Evolutionary conservation across 2,329 filamentous ascomycete genomes (phyloP), one percentile per base, ranked within the genome.

Genomic region (Talaromyces sp.): DNA sequence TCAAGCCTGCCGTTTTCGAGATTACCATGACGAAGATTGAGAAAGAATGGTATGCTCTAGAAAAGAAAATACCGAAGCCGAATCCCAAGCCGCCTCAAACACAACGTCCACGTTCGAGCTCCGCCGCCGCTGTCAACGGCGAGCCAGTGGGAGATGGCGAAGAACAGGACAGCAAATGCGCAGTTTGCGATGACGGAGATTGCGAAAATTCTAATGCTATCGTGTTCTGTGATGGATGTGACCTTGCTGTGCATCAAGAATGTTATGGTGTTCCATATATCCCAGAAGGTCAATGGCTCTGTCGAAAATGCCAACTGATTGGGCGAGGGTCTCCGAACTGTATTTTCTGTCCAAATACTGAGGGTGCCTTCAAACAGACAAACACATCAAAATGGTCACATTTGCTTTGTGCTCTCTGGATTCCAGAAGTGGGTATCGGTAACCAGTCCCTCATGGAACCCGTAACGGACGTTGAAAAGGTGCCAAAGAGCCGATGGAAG

Each of bases 161-260:
- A 78, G 94, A 98, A 77, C 93, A 95, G 71, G 95, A 99, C 77
- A 97, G 90, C 71, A 98, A 97, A 77, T 99, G 95, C 75, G 93
- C 92, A 24, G 96, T 99, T 65, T 99, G 95, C 75, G 95, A 99
- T 74, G 95, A 99, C 73, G 95, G 95, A n/a, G 95, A 99, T 74
- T 99, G 95, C 74, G 95, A 99, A 79, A 99, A 99, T 77, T 96
- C 95, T 24, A 99, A 99, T 74, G 95, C 95, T 0, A 99, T 99
- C 73, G 95, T 99, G 24, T 99, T 99, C 75, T 99, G 95, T 76
- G 95, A 99, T 75, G 95, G 95, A 3, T 99, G 95, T 78, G 96
- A 99, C 78, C 82, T 99, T 60, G 95, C 95, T 3, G 95, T 99
- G 10, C 95, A 99, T 77, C 95, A 99, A 77, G 95, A 99, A 81